Evolutionary conservation across 257 asterid species (phyloP).

Genomic region (Orobanche coerulescens): DNA sequence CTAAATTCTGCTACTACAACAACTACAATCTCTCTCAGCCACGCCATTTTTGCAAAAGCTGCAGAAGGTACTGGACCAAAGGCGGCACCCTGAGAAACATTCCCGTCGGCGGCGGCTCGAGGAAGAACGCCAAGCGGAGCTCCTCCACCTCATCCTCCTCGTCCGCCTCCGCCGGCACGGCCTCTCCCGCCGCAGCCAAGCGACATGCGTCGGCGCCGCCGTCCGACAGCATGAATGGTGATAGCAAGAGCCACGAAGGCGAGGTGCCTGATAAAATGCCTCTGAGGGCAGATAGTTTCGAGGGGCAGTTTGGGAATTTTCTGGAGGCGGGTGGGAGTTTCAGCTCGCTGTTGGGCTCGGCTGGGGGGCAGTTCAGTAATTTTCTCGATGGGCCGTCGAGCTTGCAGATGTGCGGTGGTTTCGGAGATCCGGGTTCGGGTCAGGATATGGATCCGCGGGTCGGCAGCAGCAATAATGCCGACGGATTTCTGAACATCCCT

Average conservation of each 20-base stretch:
- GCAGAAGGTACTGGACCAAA: conserved; percentile 86
- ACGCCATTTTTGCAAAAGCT: conserved; percentile 82
- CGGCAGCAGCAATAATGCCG: conserved; percentile 27
- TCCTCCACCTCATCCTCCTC: conserved; percentile 33
- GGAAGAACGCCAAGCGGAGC: conserved; percentile 66
- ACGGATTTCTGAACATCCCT: conserved; percentile 40
- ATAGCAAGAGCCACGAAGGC: conserved; percentile 1
- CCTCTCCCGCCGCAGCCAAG: conserved; percentile 24
- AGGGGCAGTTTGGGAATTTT: conserved; percentile 37
- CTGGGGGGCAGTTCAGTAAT: conserved; percentile 55
- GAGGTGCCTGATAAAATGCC: conserved; percentile 32
- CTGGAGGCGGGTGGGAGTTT: conserved; percentile 36
- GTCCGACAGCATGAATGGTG: background rate
- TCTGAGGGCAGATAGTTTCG: conserved; percentile 25
- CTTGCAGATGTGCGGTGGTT: conserved; percentile 33
- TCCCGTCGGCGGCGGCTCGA: conserved; percentile 85
- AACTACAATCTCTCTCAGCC: conserved; percentile 97
- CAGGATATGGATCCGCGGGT: conserved; percentile 28
- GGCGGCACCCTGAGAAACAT: conserved; percentile 90
- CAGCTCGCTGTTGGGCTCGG: conserved; percentile 45
- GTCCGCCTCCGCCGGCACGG: conserved; percentile 22
- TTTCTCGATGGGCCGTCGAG: conserved; percentile 39
- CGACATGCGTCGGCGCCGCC: conserved; percentile 23
- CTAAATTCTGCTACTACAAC: conserved; percentile 87
- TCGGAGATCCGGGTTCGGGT: conserved; percentile 34